These are phyloP conservation scores for Avena sativa DNA, from an alignment of 176 grass and related monocot genomes.

Conservation along the genomic window DNA sequence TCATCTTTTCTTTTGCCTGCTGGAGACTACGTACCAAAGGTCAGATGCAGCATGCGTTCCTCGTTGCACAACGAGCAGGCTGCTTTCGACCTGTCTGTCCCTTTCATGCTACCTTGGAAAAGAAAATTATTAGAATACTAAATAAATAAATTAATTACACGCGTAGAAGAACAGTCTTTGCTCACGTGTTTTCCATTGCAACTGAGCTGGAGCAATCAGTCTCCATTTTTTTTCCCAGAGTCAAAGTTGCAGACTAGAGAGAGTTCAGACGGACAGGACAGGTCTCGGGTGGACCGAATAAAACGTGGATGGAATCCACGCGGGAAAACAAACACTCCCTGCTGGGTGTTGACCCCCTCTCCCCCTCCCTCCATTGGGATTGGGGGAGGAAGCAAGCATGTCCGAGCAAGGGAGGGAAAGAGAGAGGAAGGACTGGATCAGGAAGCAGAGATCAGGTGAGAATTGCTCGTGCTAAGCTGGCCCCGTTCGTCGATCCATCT, in stretches of 20 bases:
- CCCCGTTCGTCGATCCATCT: neutral
- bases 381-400: neutral
- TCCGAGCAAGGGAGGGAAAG: neutral
- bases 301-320: conserved; percentile 35
- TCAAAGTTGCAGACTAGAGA: conserved; percentile 27
- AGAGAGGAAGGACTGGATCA: neutral
- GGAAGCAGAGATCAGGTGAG: conserved; percentile 20
- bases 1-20: neutral
- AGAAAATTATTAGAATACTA: neutral
- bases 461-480: conserved; percentile 1
- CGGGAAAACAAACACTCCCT: conserved; percentile 48
- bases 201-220: neutral
- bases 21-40: neutral
- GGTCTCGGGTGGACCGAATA: conserved; percentile 36
- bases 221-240: neutral
- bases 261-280: conserved; percentile 27
- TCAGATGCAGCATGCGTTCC: conserved; percentile 12
- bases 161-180: neutral
- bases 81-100: conserved; percentile 2
- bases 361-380: neutral
- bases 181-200: conserved; percentile 1
- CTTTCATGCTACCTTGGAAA: conserved; percentile 5
- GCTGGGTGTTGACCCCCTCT: conserved; percentile 44
- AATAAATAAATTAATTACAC: neutral
- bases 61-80: conserved; percentile 9